These are phyloP conservation scores for Pseudogymnoascus sp. DNA, from an alignment of 2,329 filamentous ascomycete species.

Conservation along the genomic window DNA sequence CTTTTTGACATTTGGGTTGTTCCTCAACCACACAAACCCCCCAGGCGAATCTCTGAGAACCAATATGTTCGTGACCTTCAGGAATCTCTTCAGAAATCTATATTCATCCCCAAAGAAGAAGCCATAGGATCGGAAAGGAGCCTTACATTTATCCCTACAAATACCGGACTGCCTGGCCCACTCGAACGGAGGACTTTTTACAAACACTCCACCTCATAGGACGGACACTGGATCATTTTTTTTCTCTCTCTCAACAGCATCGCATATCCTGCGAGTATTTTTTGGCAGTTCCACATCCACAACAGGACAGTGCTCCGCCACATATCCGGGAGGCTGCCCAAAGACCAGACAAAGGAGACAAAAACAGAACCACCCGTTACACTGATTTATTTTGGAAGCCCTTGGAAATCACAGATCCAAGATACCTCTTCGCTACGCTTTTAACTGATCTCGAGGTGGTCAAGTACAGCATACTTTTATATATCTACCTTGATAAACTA, in stretches of 20 bases:
- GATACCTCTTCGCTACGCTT: background rate
- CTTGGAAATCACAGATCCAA: background rate
- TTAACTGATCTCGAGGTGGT: background rate
- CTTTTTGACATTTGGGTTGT: conserved; percentile 2
- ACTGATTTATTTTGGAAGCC: background rate
- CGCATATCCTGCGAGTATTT: conserved; percentile 11
- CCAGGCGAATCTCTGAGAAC: conserved; percentile 8
- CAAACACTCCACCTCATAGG: background rate
- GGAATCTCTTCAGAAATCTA: conserved; percentile 5
- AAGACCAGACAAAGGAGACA: conserved; percentile 7
- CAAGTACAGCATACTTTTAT: conserved; percentile 5
- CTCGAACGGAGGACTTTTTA: background rate
- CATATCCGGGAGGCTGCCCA: conserved; percentile 5
- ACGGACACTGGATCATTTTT: background rate
- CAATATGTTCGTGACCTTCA: conserved; percentile 10
- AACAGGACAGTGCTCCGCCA: conserved; percentile 6
- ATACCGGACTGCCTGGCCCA: conserved; percentile 3
- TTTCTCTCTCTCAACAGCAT: conserved; percentile 11
- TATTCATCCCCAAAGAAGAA: conserved; percentile 7
- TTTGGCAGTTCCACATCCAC: conserved; percentile 11
- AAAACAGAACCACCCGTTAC: conserved; percentile 1
- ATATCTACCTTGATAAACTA: background rate
- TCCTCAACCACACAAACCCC: background rate
- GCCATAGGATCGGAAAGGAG: conserved; percentile 7
- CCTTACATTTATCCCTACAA: conserved; percentile 9